Evolutionary conservation across 257 asterid species (phyloP).

Genomic region (Pogostemon cablin): DNA sequence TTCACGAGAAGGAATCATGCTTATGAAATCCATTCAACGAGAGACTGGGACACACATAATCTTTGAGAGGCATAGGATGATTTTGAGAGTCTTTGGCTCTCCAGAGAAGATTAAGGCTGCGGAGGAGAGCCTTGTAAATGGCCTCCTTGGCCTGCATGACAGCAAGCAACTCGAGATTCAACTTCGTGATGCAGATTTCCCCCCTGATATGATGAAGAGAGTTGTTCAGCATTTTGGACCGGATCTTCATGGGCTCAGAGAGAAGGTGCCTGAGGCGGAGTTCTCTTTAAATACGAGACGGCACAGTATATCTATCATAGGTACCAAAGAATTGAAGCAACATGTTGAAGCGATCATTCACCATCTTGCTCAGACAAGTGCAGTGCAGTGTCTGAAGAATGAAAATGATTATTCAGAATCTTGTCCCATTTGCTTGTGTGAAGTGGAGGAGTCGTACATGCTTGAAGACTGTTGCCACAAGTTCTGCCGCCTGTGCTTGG

Average conservation of each 20-base stretch:
- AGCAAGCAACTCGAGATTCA: constrained; percentile 76
- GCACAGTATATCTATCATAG: constrained; percentile 62
- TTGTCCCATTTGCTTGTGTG: constrained; percentile 88
- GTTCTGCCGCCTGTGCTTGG: constrained; percentile 73
- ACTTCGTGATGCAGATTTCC: constrained; percentile 63
- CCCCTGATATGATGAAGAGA: constrained; percentile 90
- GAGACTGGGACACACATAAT: constrained; percentile 65
- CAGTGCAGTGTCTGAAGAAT: constrained; percentile 31
- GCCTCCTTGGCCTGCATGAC: constrained; percentile 63
- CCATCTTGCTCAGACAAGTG: constrained; percentile 51
- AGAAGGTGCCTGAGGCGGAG: constrained; percentile 67
- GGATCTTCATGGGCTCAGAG: constrained; percentile 72
- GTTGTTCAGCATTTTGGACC: constrained; percentile 82
- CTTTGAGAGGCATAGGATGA: constrained; percentile 64
- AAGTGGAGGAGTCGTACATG: constrained; percentile 62
- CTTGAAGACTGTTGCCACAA: constrained; percentile 74
- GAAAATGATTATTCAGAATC: constrained; percentile 30
- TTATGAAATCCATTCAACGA: constrained; percentile 59
- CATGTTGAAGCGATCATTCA: constrained; percentile 56
- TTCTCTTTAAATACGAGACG: constrained; percentile 57
- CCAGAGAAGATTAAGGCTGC: constrained; percentile 53
- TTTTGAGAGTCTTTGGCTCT: constrained; percentile 67
- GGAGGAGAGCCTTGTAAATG: constrained; percentile 48
- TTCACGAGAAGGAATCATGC: constrained; percentile 70
- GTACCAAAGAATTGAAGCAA: constrained; percentile 67